Percentiles rank a stretch among this genome's conserved stretches.
phyloP scores from a whole-genome alignment of 78 protist species.

The Dictyostelium intermedium region DNA sequence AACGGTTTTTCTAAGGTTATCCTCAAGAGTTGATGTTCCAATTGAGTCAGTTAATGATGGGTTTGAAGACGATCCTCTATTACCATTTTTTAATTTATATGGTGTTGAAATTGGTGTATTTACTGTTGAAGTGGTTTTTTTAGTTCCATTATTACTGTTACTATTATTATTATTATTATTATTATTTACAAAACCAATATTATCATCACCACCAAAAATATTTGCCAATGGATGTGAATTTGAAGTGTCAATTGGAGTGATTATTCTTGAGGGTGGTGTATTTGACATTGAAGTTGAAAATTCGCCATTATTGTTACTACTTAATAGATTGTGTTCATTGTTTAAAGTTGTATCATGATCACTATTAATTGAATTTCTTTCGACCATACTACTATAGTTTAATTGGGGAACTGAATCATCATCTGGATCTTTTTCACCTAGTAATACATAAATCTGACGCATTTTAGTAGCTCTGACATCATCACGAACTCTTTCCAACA shows the following conservation, averaged over 20 bases:
- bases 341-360: neutral
- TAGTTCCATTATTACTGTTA: neutral
- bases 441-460: slow-evolving; percentile 64
- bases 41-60: neutral
- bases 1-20: neutral
- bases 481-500: slow-evolving; percentile 51
- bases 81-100: neutral
- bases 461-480: slow-evolving; percentile 63
- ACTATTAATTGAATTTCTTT: neutral
- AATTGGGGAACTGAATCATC: slow-evolving; percentile 5
- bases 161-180: neutral
- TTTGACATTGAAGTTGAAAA: slow-evolving; percentile 1
- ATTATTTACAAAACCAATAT: neutral
- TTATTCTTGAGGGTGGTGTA: neutral
- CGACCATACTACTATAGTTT: neutral
- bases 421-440: slow-evolving; percentile 77
- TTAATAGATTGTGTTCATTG: neutral
- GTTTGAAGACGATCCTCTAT: neutral
- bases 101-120: neutral
- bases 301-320: slow-evolving; percentile 2
- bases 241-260: slow-evolving; percentile 57
- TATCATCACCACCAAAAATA: neutral
- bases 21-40: neutral
- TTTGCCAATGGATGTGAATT: slow-evolving; percentile 68
- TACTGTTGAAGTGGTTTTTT: neutral